Conservation (phyloP, 2,329 filamentous ascomycete species). For the Phyllosticta citribraziliensis region DNA sequence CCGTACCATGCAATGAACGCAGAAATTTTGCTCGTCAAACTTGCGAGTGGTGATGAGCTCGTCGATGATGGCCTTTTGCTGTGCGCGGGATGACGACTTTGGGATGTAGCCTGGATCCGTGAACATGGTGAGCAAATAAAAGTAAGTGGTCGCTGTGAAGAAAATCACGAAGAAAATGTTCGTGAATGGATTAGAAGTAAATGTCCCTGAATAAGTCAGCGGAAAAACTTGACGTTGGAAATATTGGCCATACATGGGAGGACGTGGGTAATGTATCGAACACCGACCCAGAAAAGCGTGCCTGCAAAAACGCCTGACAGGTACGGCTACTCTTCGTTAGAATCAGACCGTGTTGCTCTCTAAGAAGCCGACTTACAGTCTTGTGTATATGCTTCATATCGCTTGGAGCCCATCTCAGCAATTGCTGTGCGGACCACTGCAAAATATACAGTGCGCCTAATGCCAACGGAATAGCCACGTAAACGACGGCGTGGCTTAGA, state of each 20-base stretch:
- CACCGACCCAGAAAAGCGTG: slow-evolving; percentile 69
- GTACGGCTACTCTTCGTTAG: slow-evolving; percentile 55
- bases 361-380: slow-evolving; percentile 54
- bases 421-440: slow-evolving; percentile 67
- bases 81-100: slow-evolving; percentile 77
- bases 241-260: slow-evolving; percentile 52
- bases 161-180: slow-evolving; percentile 65
- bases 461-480: slow-evolving; percentile 63
- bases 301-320: slow-evolving; percentile 87
- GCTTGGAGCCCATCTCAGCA: slow-evolving; percentile 70
- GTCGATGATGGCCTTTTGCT: slow-evolving; percentile 82
- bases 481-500: slow-evolving; percentile 64
- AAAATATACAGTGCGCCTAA: slow-evolving; percentile 57
- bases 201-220: slow-evolving; percentile 48
- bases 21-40: slow-evolving; percentile 92
- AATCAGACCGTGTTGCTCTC: background rate
- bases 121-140: slow-evolving; percentile 77
- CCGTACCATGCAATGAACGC: slow-evolving; percentile 86
- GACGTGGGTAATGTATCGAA: slow-evolving; percentile 66
- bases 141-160: slow-evolving; percentile 64
- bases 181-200: slow-evolving; percentile 55
- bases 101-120: slow-evolving; percentile 90
- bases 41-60: slow-evolving; percentile 77
- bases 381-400: slow-evolving; percentile 87
- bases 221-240: slow-evolving; percentile 1